These are phyloP conservation scores for Bacidia gigantensis DNA, from an alignment of 495 filamentous ascomycete genomes.

Conservation along the genomic window DNA sequence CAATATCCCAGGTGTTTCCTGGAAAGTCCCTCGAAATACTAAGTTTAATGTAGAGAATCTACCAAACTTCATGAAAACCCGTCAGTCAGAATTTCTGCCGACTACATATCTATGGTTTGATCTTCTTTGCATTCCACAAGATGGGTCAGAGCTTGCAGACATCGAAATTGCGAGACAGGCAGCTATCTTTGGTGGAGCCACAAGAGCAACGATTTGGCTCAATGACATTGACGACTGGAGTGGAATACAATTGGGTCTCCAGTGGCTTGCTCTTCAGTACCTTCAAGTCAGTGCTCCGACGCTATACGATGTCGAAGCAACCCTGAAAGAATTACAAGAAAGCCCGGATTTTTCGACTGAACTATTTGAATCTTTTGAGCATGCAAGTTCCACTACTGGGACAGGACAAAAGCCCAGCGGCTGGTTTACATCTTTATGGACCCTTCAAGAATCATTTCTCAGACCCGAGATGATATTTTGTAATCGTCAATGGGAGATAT, in stretches of 20 bases:
- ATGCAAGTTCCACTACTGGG: not conserved
- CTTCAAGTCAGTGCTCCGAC: not conserved
- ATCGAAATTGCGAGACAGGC: not conserved
- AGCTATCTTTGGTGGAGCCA: not conserved
- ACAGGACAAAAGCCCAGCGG: not conserved
- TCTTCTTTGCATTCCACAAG: conserved; percentile 6
- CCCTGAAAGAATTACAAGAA: not conserved
- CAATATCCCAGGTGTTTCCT: not conserved
- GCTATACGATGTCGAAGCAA: not conserved
- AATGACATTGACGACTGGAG: not conserved
- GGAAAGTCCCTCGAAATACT: not conserved
- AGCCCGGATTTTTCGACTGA: not conserved
- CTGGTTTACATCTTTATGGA: conserved; percentile 5
- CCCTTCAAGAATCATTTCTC: conserved; percentile 3
- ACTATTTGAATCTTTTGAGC: too few species aligned
- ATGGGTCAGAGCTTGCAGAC: not conserved
- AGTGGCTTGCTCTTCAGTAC: conserved; percentile 1
- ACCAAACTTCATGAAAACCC: not conserved
- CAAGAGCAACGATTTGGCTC: not conserved
- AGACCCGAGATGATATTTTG: not conserved
- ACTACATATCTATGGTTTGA: conserved; percentile 1
- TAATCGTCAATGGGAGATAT: not conserved
- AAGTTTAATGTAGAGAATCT: not conserved
- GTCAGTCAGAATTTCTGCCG: not conserved
- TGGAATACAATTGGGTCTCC: not conserved